These are phyloP conservation scores for Colletotrichum caudatum DNA, from an alignment of 2,329 filamentous ascomycete genomes.

Conservation along the genomic window DNA sequence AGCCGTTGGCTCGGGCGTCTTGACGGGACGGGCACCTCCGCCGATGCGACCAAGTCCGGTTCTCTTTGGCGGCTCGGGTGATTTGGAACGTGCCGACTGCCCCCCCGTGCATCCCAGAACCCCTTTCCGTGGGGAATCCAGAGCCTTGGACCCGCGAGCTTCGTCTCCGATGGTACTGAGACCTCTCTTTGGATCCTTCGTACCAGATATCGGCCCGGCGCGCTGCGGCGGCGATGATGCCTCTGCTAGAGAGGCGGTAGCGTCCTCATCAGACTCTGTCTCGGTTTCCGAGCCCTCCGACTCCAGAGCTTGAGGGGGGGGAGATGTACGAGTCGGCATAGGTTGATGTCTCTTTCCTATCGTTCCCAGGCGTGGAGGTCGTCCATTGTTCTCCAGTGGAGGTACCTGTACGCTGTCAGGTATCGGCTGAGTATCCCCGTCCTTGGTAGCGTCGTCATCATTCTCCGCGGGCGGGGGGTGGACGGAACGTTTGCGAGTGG, in stretches of 20 bases:
- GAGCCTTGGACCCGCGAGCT: conserved; percentile 3
- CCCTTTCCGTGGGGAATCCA: conserved; percentile 46
- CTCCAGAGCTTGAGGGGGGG: conserved; percentile 39
- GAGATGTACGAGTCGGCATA: conserved; percentile 44
- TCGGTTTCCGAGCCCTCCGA: conserved; percentile 57
- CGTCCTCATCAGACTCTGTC: conserved; percentile 55
- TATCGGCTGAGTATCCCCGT: conserved; percentile 46
- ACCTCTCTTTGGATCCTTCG: background rate
- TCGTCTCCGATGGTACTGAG: conserved; percentile 10
- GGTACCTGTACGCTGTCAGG: conserved; percentile 43
- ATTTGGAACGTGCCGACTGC: conserved; percentile 36
- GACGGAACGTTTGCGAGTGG: conserved; percentile 45
- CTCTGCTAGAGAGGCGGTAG: conserved; percentile 7
- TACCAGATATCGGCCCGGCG: background rate
- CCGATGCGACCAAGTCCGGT: conserved; percentile 53
- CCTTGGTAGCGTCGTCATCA: conserved; percentile 52
- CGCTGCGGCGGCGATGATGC: conserved; percentile 8
- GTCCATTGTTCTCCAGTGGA: conserved; percentile 42
- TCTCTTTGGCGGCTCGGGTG: conserved; percentile 31
- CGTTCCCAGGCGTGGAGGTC: conserved; percentile 49
- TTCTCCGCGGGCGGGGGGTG: conserved; percentile 35
- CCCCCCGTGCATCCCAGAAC: conserved; percentile 59
- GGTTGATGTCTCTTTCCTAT: conserved; percentile 52
- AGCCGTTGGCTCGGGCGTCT: conserved; percentile 19
- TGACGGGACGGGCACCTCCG: conserved; percentile 23